Base-by-base conservation (phyloP, 1,139 yeast genomes). In the Sugiyamaella novakii region DNA sequence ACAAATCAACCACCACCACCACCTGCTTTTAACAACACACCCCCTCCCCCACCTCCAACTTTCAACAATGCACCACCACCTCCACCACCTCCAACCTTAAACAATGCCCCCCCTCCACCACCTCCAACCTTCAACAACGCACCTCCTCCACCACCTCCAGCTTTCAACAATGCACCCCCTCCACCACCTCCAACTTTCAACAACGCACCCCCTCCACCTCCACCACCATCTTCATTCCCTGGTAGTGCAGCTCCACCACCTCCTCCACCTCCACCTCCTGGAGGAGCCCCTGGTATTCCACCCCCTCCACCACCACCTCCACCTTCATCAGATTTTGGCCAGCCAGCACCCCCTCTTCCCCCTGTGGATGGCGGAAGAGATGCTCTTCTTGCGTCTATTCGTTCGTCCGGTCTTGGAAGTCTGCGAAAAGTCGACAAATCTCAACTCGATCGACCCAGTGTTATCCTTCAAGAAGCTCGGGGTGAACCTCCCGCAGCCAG, bases 361-460 rank as follows among this genome's bases (percentile, higher is more conserved):
- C 58, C 75, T 1, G 78, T 75, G 1, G 88, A 77, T 56, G 71
- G 74, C 0, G 82, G 82, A 0, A 75, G 96, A 60, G 95, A 87
- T 66, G 96, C 96, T 0, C 75, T 92, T 40, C 70, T 92, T 51
- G 88, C 95, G 0, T 87, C 97, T 0, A 92, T 91, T 58, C 77
- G 96, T 60, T 80, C 84, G 28, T 83, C 95, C 0, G 87, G 89
- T 46, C 46, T 89, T 10, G 83, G 83, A 0, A 64, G 79, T 2
- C 75, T 91, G 56, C 81, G 75, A 55, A 87, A 84, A 65, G 84
- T 85, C 3, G 97, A 92, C 66, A 91, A 89, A 67, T 70, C 88
- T 0, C 91, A 85, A 59, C 71, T 89, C 43, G 97, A 91, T 35
- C 78, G 75, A 55, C 96, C 96, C 2, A 83, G 83, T 46, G 87